Evolutionary conservation across 2,329 filamentous ascomycete genomes (phyloP), one percentile per base, ranked within the genome.

Genomic region (Didymella exigua): DNA sequence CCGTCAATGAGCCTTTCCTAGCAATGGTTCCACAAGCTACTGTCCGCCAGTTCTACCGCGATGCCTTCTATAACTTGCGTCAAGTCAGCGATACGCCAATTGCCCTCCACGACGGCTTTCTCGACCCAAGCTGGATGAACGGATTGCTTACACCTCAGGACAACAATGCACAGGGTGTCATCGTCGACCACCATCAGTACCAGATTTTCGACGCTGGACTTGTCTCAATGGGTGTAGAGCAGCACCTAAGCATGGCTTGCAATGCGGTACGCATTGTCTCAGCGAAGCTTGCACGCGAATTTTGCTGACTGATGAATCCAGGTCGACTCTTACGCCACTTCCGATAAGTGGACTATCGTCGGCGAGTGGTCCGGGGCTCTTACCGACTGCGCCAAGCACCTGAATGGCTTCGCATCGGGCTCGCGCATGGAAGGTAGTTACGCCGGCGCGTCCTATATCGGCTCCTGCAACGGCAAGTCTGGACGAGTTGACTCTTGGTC

Each of bases 181-280:
- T 85, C 50, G 74, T 89, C 59, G 87, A 89, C 66, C 85, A 86
- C 50, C 87, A 90, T 65, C 84, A 89, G 70, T 89, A 89, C 70
- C 83, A 89, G 66, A 79, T 86, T 53, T 89, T 89, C 71, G 81
- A 77, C 46, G 70, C 79, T 9, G 76, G 74, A 1, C 71, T 82
- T 14, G 74, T 86, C 16, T 75, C 76, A 26, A 70, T 83, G 70
- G 74, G 76, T 13, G 77, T 79, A 5, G 76, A 78, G 56, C 68
- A 83, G 52, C 87, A 89, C 59, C 72, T 84, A 33, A 69, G 79
- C 36, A 73, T 76, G n/a, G 83, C 82, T 46, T 89, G 86, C 72
- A 76, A 76, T 48, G 79, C 82, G 59, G 79, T 78, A n/a, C 14
- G 63, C 50, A 4, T 3, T 3, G n/a, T n/a, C n/a, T n/a, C n/a